These are phyloP conservation scores for Fomitopsis serialis DNA, from an alignment of 768 basidiomycete genomes.

Conservation along the genomic window DNA sequence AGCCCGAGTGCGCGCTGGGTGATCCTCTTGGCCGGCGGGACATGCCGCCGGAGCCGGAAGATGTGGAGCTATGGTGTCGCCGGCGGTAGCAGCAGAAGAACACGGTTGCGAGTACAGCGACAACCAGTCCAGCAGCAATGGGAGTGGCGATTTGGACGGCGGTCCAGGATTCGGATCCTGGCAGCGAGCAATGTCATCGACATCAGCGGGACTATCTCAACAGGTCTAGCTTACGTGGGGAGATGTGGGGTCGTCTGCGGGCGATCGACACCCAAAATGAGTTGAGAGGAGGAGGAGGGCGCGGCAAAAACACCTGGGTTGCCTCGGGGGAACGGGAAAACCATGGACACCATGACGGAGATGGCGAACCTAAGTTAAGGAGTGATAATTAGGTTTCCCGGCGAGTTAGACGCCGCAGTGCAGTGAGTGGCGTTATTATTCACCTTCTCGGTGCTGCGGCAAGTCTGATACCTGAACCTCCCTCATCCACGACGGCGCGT, in stretches of 20 bases:
- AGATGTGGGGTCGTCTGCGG: not conserved
- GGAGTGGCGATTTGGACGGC: constrained; percentile 29
- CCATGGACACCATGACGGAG: not conserved
- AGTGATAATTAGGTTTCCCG: not conserved
- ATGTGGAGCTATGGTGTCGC: not conserved
- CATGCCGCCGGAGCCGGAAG: not conserved
- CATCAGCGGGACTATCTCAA: not conserved
- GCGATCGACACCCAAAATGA: not conserved
- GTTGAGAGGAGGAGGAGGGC: not conserved
- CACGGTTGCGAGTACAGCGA: constrained; percentile 19
- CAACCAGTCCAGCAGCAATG: constrained; percentile 26
- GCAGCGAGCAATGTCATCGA: not conserved
- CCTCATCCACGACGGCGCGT: no score
- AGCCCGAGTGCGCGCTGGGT: not conserved
- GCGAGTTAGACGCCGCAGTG: no score
- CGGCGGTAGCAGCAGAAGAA: constrained; percentile 23
- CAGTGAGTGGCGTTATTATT: no score
- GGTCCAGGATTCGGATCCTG: constrained; percentile 9
- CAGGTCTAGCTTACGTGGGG: not conserved
- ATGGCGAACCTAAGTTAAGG: not conserved
- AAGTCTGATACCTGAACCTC: no score
- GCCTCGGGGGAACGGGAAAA: not conserved
- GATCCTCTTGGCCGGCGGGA: constrained; percentile 7
- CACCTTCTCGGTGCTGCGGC: no score
- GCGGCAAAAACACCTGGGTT: not conserved